Base-by-base conservation (phyloP, 2,329 filamentous ascomycete species). In the Botrytis deweyae region DNA sequence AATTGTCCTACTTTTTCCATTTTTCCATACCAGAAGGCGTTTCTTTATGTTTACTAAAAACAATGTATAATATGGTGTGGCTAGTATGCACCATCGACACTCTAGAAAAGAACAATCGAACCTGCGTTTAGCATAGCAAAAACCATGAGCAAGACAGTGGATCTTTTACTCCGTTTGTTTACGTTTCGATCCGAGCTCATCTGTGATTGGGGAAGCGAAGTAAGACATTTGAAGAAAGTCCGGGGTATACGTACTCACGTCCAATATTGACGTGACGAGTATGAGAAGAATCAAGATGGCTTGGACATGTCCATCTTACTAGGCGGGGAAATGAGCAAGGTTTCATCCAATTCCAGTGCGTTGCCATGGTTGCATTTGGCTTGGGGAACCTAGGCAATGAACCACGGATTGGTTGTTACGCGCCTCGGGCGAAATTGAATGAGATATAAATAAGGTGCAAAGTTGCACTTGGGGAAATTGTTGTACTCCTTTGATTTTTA, bases 181-280 rank as follows among this genome's bases (percentile, higher is more conserved):
- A 68, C 36, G 25, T 38, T 68, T 40, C 29, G 29, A 66, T 49
- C 20, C 10, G n/a, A 68, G 46, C 40, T 33, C 46, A 38, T 58
- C 40, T 58, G 66, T 58, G 65, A 68, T 68, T 68, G 65, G 65
- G 25, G 36, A 68, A 58, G 65, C 65, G 65, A 68, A 38, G 49
- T 68, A 12, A 68, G 66, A 68, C 66, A 68, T 58, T 25, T 58
- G n/a, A 68, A 33, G 9, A 29, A 55, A 42, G 38, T 68, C 49
- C 38, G 66, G 49, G 49, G 66, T 68, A 58, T 58, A 68, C n/a
- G n/a, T 68, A 68, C 49, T 55, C 20, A 12, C 10, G 22, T 16
- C 25, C 18, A 20, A 29, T 29, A 14, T 40, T 29, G 66, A 33
- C n/a, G 66, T 42, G 65, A 55, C 25, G 62, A 64, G n/a, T 20